Conservation (phyloP, 2,329 filamentous ascomycete genomes). For the Chaetomiaceae sp. region DNA sequence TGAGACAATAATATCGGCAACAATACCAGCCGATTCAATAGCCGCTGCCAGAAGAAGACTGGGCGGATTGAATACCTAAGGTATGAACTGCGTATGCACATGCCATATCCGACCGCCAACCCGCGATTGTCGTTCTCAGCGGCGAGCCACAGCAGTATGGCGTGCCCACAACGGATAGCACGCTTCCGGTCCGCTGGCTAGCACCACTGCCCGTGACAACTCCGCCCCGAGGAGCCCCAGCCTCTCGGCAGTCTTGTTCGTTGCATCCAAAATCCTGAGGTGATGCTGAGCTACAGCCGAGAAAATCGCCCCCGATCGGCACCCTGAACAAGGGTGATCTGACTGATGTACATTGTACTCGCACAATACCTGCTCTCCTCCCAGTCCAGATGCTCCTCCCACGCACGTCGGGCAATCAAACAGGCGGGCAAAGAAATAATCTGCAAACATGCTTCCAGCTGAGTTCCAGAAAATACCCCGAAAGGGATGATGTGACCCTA, state of each 20-base stretch:
- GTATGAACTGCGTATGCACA: too few species aligned
- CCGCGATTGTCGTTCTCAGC: too few species aligned
- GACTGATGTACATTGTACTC: neutral
- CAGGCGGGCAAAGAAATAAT: slow-evolving; percentile 20
- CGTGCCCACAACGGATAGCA: slow-evolving; percentile 22
- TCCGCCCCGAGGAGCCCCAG: neutral
- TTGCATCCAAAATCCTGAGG: slow-evolving; percentile 2
- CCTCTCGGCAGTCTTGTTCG: slow-evolving; percentile 1
- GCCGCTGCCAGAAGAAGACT: neutral
- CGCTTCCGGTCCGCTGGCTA: slow-evolving; percentile 22
- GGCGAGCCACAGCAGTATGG: too few species aligned
- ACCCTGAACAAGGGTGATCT: slow-evolving; percentile 16
- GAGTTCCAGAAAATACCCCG: slow-evolving; percentile 25
- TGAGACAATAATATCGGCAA: slow-evolving; percentile 14
- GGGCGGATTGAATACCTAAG: too few species aligned
- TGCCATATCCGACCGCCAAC: neutral
- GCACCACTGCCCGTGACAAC: slow-evolving; percentile 4
- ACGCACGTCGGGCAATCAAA: slow-evolving; percentile 33
- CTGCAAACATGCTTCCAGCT: slow-evolving; percentile 28
- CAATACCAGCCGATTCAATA: slow-evolving; percentile 3
- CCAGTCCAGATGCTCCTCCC: too few species aligned
- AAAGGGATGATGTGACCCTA: slow-evolving; percentile 13
- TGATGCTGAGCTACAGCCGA: slow-evolving; percentile 13
- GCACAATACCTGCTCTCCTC: too few species aligned
- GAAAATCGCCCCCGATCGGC: slow-evolving; percentile 12